Evolutionary conservation across 352 stramenopile species (phyloP).

Genomic region (Phytophthora pinifolia): DNA sequence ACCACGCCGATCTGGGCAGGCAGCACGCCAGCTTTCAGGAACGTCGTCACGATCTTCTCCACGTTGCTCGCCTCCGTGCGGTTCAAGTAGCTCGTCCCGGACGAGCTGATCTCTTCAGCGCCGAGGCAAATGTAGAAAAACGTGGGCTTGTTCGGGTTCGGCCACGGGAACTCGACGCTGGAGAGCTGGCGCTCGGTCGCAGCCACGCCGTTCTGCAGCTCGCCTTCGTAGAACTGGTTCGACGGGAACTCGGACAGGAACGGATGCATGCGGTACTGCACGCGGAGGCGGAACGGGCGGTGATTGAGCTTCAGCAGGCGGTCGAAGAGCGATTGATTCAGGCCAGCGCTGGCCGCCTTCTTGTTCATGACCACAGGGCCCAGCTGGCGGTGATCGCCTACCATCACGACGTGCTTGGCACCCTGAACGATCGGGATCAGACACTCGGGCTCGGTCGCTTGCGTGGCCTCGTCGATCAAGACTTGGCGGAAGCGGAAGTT

Average conservation of each 20-base stretch:
- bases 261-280: conserved; percentile 99
- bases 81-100: conserved; percentile 98
- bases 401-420: conserved; percentile 98
- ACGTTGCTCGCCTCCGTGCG: conserved; percentile 97
- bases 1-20: conserved; percentile 95
- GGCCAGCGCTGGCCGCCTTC: conserved; percentile 95
- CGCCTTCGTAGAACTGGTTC: conserved; percentile 99
- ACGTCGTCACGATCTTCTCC: conserved; percentile 98
- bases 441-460: conserved; percentile 98
- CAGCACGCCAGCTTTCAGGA: conserved; percentile 93
- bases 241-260: conserved; percentile 98
- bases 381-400: conserved; percentile 99
- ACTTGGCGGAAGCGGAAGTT: conserved; percentile 99
- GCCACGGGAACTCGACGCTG: conserved; percentile 97
- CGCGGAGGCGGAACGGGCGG: conserved; percentile 95
- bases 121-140: conserved; percentile 97
- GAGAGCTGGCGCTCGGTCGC: conserved; percentile 91
- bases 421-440: conserved; percentile 99
- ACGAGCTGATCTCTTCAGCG: conserved; percentile 98
- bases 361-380: conserved; percentile 99
- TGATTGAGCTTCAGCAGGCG: conserved; percentile 95
- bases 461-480: conserved; percentile 99
- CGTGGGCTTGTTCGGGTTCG: conserved; percentile 96
- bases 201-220: conserved; percentile 98
- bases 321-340: conserved; percentile 99